Evolutionary conservation across 2,329 filamentous ascomycete genomes (phyloP).

Genomic region (Dothiorella sarmentorum): DNA sequence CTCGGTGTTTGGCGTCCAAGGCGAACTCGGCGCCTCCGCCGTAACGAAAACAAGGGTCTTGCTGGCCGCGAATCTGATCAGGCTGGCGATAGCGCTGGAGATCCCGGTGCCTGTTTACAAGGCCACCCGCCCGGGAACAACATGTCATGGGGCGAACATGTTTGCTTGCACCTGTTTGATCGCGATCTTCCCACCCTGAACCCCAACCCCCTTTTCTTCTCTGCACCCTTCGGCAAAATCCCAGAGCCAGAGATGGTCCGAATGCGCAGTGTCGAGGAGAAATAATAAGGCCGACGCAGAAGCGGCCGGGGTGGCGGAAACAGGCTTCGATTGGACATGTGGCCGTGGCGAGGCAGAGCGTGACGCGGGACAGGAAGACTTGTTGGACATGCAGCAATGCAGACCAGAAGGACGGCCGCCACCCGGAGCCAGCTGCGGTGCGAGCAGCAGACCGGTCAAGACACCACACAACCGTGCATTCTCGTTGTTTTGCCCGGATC

Average conservation of each 20-base stretch:
- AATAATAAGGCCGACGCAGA: slow-evolving; percentile 2
- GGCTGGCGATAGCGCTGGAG: slow-evolving; percentile 12
- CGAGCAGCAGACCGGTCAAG: slow-evolving; percentile 11
- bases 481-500: background rate
- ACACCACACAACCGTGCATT: slow-evolving; percentile 4
- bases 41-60: slow-evolving; percentile 13
- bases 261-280: slow-evolving; percentile 4
- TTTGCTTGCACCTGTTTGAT: background rate
- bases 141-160: slow-evolving; percentile 3
- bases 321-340: slow-evolving; percentile 6
- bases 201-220: background rate
- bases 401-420: background rate
- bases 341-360: background rate
- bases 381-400: background rate
- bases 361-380: no score
- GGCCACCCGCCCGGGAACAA: no score
- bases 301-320: background rate
- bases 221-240: slow-evolving; percentile 4
- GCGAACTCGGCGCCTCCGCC: slow-evolving; percentile 4
- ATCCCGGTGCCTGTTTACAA: slow-evolving; percentile 7
- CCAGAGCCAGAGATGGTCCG: background rate
- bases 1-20: background rate
- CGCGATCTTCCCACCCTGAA: slow-evolving; percentile 7
- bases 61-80: slow-evolving; percentile 15
- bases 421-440: slow-evolving; percentile 6